Evolutionary conservation across 1,284 basidiomycete species (phyloP), one percentile per base, ranked within the genome.

Genomic region (Mycosarcoma maydis): DNA sequence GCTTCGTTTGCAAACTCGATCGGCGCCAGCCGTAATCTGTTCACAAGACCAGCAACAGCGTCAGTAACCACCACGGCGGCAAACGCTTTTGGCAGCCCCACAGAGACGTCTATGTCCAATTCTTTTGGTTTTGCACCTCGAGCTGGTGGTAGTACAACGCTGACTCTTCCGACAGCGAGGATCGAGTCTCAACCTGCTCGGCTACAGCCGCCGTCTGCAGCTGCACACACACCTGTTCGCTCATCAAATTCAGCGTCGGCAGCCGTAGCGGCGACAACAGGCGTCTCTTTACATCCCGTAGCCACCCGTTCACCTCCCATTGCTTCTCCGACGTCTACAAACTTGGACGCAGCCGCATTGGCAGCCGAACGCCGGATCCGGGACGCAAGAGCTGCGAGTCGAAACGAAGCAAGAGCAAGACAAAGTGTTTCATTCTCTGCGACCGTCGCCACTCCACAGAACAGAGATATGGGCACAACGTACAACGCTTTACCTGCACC

Each of bases 331-430:
- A 14, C 39, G n/a, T 11, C 45, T n/a, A 22, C 51, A 6, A 61
- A 48, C 16, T 42, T 65, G 13, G 61, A 65, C n/a, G 27, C 33
- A 20, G 50, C 61, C 2, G 61, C 61, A 1, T 16, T 54, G 9
- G 54, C 50, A 6, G 46, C 42, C 11, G 61, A 65, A 17, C 45
- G 46, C 0, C 33, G 61, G 3, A 53, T 65, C 2, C 34, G 50
- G 1, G 48, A 52, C 23, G 43, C 41, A 23, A 29, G 61, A 1
- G 42, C 22, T 4, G 48, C 44, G 2, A 20, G 32, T 27, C 32
- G 32, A 9, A 2, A 3, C 11, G 24, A 24, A 19, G 23, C 16
- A 16, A 16, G 4, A n/a, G 20, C 23, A 9, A 8, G 33, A 9
- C 16, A 24, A 26, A 23, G 40, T 14, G 46, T 24, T 6, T 48